Conservation (phyloP, 257 asterid genomes). For the Rehmannia glutinosa region DNA sequence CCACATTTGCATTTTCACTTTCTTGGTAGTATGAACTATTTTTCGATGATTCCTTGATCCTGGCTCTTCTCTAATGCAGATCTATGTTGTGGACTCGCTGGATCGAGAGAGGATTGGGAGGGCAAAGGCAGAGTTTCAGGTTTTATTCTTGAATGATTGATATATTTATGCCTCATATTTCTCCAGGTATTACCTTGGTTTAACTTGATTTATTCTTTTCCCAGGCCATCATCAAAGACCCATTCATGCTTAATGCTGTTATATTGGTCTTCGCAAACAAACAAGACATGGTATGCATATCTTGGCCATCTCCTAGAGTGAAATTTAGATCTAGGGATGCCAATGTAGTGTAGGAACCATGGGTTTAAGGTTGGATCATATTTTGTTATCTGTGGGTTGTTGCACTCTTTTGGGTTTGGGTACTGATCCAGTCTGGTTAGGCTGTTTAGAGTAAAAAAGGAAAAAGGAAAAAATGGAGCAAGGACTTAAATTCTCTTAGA, state of each 20-base stretch:
- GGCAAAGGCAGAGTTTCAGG: constrained; percentile 95
- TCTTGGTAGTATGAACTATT: neutral
- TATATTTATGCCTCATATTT: constrained; percentile 23
- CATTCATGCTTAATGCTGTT: constrained; percentile 92
- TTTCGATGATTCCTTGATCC: constrained; percentile 7
- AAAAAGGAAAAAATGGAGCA: neutral
- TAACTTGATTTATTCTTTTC: constrained; percentile 23
- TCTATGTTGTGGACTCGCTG: constrained; percentile 93
- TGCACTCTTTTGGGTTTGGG: neutral
- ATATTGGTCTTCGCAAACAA: constrained; percentile 95
- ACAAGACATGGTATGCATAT: constrained; percentile 79
- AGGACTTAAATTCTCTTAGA: neutral
- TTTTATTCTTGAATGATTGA: constrained; percentile 25
- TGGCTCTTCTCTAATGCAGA: constrained; percentile 39
- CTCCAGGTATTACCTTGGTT: constrained; percentile 14
- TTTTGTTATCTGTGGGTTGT: neutral
- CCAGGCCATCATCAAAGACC: constrained; percentile 88
- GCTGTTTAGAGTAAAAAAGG: neutral
- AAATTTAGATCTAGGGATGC: neutral
- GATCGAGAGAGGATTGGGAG: constrained; percentile 84
- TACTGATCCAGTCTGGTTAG: too few relatives aligned
- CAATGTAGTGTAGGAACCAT: neutral
- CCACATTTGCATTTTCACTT: constrained; percentile 9
- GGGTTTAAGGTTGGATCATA: neutral
- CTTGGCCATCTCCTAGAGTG: neutral